Percentiles rank a stretch among this genome's conserved stretches.
These are phyloP conservation scores for Aspergillus sp. DNA, from an alignment of 2,329 filamentous ascomycete species.

Conservation along the genomic window DNA sequence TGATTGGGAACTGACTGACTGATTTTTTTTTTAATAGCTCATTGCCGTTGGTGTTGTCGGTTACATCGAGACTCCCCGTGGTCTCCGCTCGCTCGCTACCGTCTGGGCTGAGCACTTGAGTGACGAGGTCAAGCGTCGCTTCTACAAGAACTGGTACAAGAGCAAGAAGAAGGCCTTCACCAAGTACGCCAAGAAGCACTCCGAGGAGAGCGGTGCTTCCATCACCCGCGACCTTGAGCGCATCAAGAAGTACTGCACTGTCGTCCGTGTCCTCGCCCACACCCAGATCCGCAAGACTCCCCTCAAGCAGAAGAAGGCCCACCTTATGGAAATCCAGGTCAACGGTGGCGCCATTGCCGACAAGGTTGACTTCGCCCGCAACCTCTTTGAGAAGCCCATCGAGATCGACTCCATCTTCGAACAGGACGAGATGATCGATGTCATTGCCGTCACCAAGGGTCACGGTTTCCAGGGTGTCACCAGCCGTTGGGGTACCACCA, in stretches of 20 bases:
- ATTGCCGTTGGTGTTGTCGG: constrained; percentile 99
- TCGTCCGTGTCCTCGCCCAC: constrained; percentile 98
- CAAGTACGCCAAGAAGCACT: constrained; percentile 99
- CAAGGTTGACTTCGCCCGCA: constrained; percentile 95
- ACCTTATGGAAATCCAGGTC: constrained; percentile 99
- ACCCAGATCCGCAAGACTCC: constrained; percentile 99
- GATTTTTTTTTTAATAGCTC: constrained; percentile 62
- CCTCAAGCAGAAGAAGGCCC: constrained; percentile 99
- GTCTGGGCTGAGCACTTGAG: constrained; percentile 99
- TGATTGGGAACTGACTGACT: not conserved
- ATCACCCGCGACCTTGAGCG: constrained; percentile 98
- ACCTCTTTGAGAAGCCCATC: constrained; percentile 98
- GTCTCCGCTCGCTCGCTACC: constrained; percentile 98
- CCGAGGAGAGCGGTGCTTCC: constrained; percentile 83
- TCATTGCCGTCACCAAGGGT: constrained; percentile 99
- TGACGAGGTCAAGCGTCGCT: constrained; percentile 98
- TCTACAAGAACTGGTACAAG: constrained; percentile 99
- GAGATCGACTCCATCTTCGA: constrained; percentile 93
- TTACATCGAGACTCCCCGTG: constrained; percentile 99
- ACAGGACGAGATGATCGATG: constrained; percentile 99
- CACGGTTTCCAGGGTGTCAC: constrained; percentile 98
- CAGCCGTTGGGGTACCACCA: constrained; percentile 98
- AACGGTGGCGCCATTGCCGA: constrained; percentile 95
- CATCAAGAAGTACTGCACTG: constrained; percentile 99
- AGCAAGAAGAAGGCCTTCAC: constrained; percentile 99